Evolutionary conservation across 257 asterid genomes (phyloP), one percentile per base, ranked within the genome.

Genomic region (Solanum medicagineum): DNA sequence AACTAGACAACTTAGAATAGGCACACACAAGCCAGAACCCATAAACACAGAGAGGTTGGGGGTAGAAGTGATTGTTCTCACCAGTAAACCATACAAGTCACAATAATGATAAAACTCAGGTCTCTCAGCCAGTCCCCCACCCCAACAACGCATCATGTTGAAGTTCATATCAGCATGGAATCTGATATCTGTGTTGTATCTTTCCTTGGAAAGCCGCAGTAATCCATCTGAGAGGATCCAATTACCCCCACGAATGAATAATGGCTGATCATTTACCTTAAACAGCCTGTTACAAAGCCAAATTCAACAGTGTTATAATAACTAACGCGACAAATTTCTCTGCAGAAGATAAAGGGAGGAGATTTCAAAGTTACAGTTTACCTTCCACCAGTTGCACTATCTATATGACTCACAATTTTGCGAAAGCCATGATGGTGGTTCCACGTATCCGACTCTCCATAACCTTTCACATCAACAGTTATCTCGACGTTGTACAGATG

Each of bases 131-230:
- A 97, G 85, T 75, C 98, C 99, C 60, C 99, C 99, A 22, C 97
- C 99, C 98, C 99, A 97, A 91, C 98, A 95, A 65, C 99, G 98
- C 10, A 95, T 92, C 99, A 97, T 97, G 88, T 97, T 95, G 88
- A 97, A 97, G 92, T 97, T 94, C 99, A 97, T 95, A 89, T 97
- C 98, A 65, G 99, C 97, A 86, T 97, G 99, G 89, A 97, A 97
- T 86, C 89, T 95, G 91, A 97, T 93, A 87, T 97, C 98, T 49
- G 99, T 86, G 86, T 89, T 17, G 85, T 97, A 97, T 53, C 98
- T 97, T 89, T 92, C 88, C 91, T 92, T 92, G 70, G 98, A 92
- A 73, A 95, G 93, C 87, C 98, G 93, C 80, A 97, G 91, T 85
- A 97, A 87, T 83, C 99, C 99, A 91, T 97, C 99, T 57, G 99